Base-by-base conservation (phyloP, 805 yeast genomes). In the Saturnispora hagleri region DNA sequence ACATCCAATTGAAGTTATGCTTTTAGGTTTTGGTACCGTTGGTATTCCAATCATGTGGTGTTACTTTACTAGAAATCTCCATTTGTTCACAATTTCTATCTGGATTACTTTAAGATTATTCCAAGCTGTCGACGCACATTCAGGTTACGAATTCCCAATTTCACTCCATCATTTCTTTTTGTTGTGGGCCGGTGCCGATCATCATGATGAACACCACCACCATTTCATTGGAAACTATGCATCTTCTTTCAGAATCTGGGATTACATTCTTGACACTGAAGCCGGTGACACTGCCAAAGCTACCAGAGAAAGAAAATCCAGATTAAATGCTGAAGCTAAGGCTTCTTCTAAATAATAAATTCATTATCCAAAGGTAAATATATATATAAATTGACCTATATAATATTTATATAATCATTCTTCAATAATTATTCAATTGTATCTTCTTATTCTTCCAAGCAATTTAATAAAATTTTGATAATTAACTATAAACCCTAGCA, bases 171-270 rank as follows among this genome's bases (percentile, higher is more conserved):
- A 89, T 66, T 81, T 91, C 70, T 67, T 91, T 55, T 97, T 97
- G 47, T 79, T 93, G 72, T 90, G 98, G 97, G 96, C 97, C 4
- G 98, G 98, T 58, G 97, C 97, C 22, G 97, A 87, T 63, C 98
- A 91, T 70, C 98, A 91, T 68, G 99, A 91, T 70, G 87, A 87
- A 70, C 99, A 91, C 67, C 99, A 91, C 69, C 95, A 87, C 68
- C 89, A 85, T 73, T 91, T 91, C 71, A 86, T 89, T 61, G 98
- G 98, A 59, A 89, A 90, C 70, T 91, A 89, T 68, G 93, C 97
- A 28, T 86, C 96, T 44, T 81, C 90, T 36, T 93, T 91, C 79
- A 84, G 97, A 73, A 87, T 95, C 88, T 89, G 96, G 95, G 99
- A 91, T 72, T 86, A 72, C 70, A 65, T 81, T 57, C 73, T 91